Evolutionary conservation across 371 early-diverging fungal species (phyloP).

Genomic region (Phascolomyces articulosus): DNA sequence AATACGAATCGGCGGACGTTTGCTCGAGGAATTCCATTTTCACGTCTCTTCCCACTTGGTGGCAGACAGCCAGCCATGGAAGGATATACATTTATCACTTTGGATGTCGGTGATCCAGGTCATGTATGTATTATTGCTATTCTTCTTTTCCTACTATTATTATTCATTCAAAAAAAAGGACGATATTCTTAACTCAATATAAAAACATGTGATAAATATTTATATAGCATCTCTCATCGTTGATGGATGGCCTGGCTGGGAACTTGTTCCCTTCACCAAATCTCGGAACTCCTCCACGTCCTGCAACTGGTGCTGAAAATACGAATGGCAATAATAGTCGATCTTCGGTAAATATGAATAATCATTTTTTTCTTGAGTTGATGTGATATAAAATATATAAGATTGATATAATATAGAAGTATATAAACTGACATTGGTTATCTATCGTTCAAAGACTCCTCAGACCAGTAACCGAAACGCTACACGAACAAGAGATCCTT

Average conservation of each 20-base stretch:
- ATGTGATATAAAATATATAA: no score
- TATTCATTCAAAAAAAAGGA: not conserved
- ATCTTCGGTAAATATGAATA: not conserved
- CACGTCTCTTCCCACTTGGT: conserved; percentile 28
- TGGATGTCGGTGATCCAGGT: conserved; percentile 40
- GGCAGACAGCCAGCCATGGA: conserved; percentile 38
- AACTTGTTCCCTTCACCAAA: conserved; percentile 1
- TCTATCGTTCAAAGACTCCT: not conserved
- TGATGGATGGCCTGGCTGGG: conserved; percentile 27
- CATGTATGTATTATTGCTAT: conserved; percentile 34
- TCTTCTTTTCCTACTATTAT: not conserved
- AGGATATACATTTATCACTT: conserved; percentile 51
- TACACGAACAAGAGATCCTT: not conserved
- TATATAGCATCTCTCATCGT: conserved; percentile 24
- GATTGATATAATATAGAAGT: not conserved
- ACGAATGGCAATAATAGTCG: not conserved
- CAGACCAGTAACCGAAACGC: not conserved
- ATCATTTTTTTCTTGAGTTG: not conserved
- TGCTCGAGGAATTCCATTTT: conserved; percentile 13
- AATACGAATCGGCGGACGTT: conserved; percentile 16
- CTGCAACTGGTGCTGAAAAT: not conserved
- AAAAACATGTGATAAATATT: not conserved
- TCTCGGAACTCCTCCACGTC: not conserved
- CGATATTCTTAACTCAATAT: not conserved
- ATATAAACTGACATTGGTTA: no score